A percentile compares a stretch with the other conserved stretches of the same genome.
Evolutionary conservation across 345 rosid species (phyloP).

Genomic region (Moringa oleifera): DNA sequence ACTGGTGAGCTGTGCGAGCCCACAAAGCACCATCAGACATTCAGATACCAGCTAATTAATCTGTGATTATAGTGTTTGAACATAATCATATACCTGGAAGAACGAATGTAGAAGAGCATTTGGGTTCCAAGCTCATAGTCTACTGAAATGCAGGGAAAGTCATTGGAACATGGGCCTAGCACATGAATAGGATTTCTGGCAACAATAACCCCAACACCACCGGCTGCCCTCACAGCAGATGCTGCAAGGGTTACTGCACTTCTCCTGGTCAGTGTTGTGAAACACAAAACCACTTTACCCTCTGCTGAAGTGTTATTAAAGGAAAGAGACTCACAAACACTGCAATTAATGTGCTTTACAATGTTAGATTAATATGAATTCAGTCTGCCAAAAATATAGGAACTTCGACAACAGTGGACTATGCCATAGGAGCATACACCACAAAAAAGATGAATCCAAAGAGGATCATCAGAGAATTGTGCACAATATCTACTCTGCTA

Average conservation of each 20-base stretch:
- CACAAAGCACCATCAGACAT: background rate
- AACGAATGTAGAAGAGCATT: conserved; percentile 30
- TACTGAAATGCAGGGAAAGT: conserved; percentile 29
- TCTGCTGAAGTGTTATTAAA: conserved; percentile 10
- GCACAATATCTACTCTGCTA: background rate
- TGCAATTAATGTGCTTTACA: background rate
- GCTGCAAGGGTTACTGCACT: conserved; percentile 20
- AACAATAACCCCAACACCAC: conserved; percentile 35
- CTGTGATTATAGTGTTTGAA: background rate
- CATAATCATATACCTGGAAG: conserved; percentile 21
- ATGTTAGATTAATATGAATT: background rate
- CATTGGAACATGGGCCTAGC: conserved; percentile 21
- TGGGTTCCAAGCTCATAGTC: conserved; percentile 32
- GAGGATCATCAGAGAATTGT: background rate
- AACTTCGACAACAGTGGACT: no score
- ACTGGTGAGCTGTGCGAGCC: conserved; percentile 13
- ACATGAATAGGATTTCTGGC: conserved; percentile 27
- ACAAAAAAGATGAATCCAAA: no score
- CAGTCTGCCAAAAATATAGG: no score
- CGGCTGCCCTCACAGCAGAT: conserved; percentile 17
- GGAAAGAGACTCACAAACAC: conserved; percentile 14
- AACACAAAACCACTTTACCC: conserved; percentile 35
- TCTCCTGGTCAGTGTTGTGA: conserved; percentile 14
- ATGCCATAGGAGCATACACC: no score
- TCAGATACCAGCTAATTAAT: background rate